These are phyloP conservation scores for Metschnikowia lachancei DNA, from an alignment of 805 yeast species.

Conservation along the genomic window DNA sequence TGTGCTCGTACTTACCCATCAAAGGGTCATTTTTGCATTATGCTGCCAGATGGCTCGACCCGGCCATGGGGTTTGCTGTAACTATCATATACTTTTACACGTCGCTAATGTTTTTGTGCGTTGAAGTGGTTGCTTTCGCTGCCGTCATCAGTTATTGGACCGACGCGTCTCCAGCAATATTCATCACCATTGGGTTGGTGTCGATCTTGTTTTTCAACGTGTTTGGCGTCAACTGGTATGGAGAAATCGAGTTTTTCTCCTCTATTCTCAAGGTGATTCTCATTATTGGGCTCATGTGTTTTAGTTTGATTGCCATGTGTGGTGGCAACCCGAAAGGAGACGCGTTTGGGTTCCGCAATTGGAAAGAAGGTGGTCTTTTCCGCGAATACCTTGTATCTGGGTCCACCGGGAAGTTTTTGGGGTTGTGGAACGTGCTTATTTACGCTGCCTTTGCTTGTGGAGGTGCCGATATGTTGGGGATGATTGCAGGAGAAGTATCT, in stretches of 20 bases:
- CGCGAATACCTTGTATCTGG: conserved; percentile 39
- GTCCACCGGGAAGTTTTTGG: conserved; percentile 59
- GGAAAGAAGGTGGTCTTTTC: conserved; percentile 35
- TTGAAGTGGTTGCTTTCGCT: conserved; percentile 34
- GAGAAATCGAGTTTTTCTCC: conserved; percentile 22
- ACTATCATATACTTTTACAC: conserved; percentile 35
- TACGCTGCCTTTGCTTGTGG: conserved; percentile 67
- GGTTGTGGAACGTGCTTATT: conserved; percentile 60
- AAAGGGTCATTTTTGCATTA: conserved; percentile 36
- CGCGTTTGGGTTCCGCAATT: conserved; percentile 36
- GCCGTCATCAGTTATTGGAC: conserved; percentile 32
- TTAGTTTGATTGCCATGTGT: conserved; percentile 38
- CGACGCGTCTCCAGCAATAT: conserved; percentile 32
- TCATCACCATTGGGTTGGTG: conserved; percentile 31
- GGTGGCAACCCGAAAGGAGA: conserved; percentile 37
- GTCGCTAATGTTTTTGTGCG: conserved; percentile 33
- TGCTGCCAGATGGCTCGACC: conserved; percentile 37
- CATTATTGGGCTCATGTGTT: conserved; percentile 39
- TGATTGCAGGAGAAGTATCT: conserved; percentile 42
- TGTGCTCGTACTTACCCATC: conserved; percentile 37
- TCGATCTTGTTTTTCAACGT: conserved; percentile 30
- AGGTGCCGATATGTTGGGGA: conserved; percentile 40
- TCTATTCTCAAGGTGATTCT: conserved; percentile 22
- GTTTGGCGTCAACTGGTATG: conserved; percentile 24
- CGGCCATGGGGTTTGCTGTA: conserved; percentile 36